Evolutionary conservation across 1,284 basidiomycete genomes (phyloP).

Genomic region (Melampsora americana): DNA sequence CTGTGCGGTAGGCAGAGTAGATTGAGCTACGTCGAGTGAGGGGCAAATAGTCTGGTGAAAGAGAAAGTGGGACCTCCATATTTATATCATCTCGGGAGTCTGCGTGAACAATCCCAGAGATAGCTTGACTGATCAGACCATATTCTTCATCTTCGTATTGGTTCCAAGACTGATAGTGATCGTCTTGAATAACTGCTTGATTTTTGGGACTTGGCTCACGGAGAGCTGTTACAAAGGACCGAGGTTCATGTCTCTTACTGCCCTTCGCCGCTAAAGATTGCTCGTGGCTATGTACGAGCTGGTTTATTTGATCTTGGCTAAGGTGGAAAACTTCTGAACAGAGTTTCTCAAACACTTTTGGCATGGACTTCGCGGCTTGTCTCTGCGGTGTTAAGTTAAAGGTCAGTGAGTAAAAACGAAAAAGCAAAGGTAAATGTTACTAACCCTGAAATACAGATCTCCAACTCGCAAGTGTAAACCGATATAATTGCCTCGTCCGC

Average conservation of each 20-base stretch:
- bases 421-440: not conserved
- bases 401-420: not conserved
- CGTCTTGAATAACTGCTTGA: too few species aligned
- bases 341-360: constrained; percentile 3
- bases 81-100: too few species aligned
- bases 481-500: constrained; percentile 59
- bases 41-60: too few species aligned
- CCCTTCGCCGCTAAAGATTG: too few species aligned
- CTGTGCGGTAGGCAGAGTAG: too few species aligned
- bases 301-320: not conserved
- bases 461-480: constrained; percentile 67
- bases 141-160: not conserved
- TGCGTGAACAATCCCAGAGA: too few species aligned
- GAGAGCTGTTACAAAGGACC: too few species aligned
- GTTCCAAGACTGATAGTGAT: not conserved
- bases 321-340: constrained; percentile 18
- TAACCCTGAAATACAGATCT: constrained; percentile 63
- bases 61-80: too few species aligned
- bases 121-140: not conserved
- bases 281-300: not conserved
- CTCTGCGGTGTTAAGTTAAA: not conserved
- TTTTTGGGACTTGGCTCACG: too few species aligned
- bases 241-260: too few species aligned
- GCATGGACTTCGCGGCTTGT: constrained; percentile 12
- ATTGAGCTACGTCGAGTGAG: too few species aligned